Percentiles rank a stretch among this genome's conserved stretches.
Evolutionary conservation across 257 asterid species (phyloP).

Genomic region (Apocynum venetum): DNA sequence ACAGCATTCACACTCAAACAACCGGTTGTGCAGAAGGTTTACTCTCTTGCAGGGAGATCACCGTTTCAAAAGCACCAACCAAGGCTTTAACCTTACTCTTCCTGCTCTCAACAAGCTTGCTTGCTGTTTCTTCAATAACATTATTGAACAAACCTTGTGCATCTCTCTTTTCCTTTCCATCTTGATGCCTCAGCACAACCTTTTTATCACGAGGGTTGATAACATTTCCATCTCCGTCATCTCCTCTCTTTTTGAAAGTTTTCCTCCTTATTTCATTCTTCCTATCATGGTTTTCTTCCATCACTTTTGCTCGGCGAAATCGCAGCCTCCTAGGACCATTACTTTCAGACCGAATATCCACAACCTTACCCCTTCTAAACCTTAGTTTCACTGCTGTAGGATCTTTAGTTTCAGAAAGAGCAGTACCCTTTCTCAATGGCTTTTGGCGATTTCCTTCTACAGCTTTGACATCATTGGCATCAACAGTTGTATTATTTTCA

Average conservation of each 20-base stretch:
- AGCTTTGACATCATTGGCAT: constrained; percentile 19
- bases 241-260: constrained; percentile 35
- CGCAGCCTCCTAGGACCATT: constrained; percentile 53
- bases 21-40: constrained; percentile 44
- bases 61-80: constrained; percentile 92
- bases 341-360: constrained; percentile 54
- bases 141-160: constrained; percentile 66
- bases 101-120: constrained; percentile 74
- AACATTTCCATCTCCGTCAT: constrained; percentile 21
- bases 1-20: constrained; percentile 21
- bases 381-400: constrained; percentile 46
- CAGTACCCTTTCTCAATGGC: constrained; percentile 31
- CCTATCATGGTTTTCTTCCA: constrained; percentile 32
- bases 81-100: constrained; percentile 90
- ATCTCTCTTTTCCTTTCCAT: constrained; percentile 60
- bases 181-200: constrained; percentile 66
- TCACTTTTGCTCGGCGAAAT: constrained; percentile 47
- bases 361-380: constrained; percentile 67
- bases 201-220: constrained; percentile 28
- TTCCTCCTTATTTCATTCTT: constrained; percentile 39
- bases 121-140: constrained; percentile 83
- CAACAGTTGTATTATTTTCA: neutral
- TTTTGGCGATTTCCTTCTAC: constrained; percentile 28
- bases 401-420: constrained; percentile 33
- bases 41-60: constrained; percentile 70